phyloP scores from a whole-genome alignment of 1,139 yeast genomes.

The Yamadazyma triangularis region DNA sequence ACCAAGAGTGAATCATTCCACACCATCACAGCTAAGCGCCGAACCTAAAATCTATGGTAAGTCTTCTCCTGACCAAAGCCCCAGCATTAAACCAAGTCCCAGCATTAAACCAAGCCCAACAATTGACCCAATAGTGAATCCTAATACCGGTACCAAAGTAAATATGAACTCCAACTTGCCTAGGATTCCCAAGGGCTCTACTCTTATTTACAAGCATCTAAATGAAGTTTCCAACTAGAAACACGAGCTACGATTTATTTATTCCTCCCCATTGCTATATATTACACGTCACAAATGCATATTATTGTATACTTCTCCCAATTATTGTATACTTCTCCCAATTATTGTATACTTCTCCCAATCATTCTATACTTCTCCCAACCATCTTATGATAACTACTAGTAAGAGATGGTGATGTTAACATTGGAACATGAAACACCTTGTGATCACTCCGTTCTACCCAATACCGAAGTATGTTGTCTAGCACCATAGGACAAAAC shows the following conservation, averaged over 20 bases:
- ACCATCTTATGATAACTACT: slow-evolving; percentile 13
- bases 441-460: slow-evolving; percentile 20
- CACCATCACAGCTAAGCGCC: neutral
- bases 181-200: slow-evolving; percentile 4
- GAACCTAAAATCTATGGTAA: slow-evolving; percentile 1
- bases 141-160: too few species aligned
- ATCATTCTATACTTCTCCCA: slow-evolving; percentile 2
- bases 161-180: neutral
- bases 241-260: neutral
- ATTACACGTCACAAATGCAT: too few species aligned
- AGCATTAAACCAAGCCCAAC: too few species aligned
- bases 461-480: slow-evolving; percentile 22
- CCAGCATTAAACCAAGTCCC: too few species aligned
- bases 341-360: too few species aligned
- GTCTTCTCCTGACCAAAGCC: too few species aligned
- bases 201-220: slow-evolving; percentile 2
- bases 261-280: slow-evolving; percentile 1
- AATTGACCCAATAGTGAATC: too few species aligned
- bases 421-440: slow-evolving; percentile 25
- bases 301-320: too few species aligned
- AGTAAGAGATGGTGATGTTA: slow-evolving; percentile 28
- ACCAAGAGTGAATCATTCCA: neutral
- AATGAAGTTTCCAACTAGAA: slow-evolving; percentile 6
- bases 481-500: slow-evolving; percentile 26
- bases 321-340: slow-evolving; percentile 2